A percentile compares a stretch with the other conserved stretches of the same genome.
Conservation (phyloP, 2,329 filamentous ascomycete genomes). For the Leptosphaerulina australis region DNA sequence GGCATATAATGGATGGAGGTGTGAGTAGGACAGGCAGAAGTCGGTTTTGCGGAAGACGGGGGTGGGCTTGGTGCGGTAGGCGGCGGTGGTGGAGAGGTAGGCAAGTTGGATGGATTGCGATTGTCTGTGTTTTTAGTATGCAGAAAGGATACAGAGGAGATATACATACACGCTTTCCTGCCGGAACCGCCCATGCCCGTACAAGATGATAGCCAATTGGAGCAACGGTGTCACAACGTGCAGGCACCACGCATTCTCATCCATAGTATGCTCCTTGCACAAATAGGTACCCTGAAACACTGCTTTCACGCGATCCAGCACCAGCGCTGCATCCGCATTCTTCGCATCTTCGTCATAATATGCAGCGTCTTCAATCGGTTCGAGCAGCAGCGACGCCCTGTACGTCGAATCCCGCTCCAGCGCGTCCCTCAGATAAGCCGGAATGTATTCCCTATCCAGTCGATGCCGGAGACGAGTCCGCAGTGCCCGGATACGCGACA, state of each 20-base stretch:
- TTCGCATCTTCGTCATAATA: conserved; percentile 8
- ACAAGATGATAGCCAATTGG: conserved; percentile 19
- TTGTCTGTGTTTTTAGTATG: conserved; percentile 14
- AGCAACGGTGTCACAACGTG: conserved; percentile 20
- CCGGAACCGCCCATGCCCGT: conserved; percentile 16
- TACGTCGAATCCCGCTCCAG: conserved; percentile 17
- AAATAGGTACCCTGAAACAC: conserved; percentile 16
- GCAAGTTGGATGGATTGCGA: conserved; percentile 19
- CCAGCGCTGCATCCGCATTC: background rate
- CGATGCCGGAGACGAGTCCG: too few relatives aligned
- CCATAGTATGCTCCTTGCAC: conserved; percentile 12
- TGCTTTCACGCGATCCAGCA: conserved; percentile 9
- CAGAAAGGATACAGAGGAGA: background rate
- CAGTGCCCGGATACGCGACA: too few relatives aligned
- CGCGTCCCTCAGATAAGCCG: background rate
- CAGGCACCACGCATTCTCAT: conserved; percentile 24
- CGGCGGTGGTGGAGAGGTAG: conserved; percentile 18
- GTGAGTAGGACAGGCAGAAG: conserved; percentile 24
- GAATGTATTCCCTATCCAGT: background rate
- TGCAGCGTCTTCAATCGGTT: conserved; percentile 20
- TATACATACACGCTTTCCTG: conserved; percentile 21
- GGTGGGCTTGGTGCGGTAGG: background rate
- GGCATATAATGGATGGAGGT: conserved; percentile 19
- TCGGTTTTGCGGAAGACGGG: conserved; percentile 19
- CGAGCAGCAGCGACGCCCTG: conserved; percentile 10